Conservation (phyloP, 805 yeast species). For the Suhomyces pyralidae region DNA sequence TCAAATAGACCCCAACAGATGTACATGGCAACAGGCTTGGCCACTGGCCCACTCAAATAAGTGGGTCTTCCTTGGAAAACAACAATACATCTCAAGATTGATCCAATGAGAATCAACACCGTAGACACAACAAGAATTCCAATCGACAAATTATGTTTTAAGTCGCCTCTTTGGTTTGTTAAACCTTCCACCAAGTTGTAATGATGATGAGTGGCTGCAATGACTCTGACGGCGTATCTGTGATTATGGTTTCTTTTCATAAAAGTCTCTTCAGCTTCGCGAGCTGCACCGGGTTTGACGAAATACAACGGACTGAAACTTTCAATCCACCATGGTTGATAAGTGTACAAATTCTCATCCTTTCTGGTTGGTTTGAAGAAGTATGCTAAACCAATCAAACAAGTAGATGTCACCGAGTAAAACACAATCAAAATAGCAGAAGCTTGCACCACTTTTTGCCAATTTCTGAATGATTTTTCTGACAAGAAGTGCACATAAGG, state of each 20-base stretch:
- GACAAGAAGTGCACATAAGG: constrained; percentile 59
- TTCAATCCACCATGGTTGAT: constrained; percentile 79
- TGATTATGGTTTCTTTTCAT: constrained; percentile 47
- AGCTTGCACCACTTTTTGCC: constrained; percentile 37
- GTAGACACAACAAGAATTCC: constrained; percentile 46
- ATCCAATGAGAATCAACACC: constrained; percentile 46
- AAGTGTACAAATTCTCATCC: constrained; percentile 52
- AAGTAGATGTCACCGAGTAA: constrained; percentile 54
- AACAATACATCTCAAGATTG: constrained; percentile 49
- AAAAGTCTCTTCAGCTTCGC: constrained; percentile 46
- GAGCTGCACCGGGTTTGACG: constrained; percentile 52
- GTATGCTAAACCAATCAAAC: constrained; percentile 50
- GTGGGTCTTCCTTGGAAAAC: constrained; percentile 33
- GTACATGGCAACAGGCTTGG: constrained; percentile 59
- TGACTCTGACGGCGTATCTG: constrained; percentile 53
- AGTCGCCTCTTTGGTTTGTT: constrained; percentile 37
- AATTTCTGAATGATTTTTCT: constrained; percentile 43
- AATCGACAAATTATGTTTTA: constrained; percentile 53
- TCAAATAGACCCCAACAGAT: constrained; percentile 69
- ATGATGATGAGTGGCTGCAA: constrained; percentile 54
- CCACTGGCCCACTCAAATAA: constrained; percentile 15
- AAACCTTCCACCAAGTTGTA: constrained; percentile 36
- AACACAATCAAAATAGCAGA: constrained; percentile 30
- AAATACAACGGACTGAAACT: constrained; percentile 57
- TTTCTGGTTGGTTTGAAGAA: constrained; percentile 51